Conservation (phyloP, 2,329 filamentous ascomycete genomes). For the Ophiosphaerella korrae region DNA sequence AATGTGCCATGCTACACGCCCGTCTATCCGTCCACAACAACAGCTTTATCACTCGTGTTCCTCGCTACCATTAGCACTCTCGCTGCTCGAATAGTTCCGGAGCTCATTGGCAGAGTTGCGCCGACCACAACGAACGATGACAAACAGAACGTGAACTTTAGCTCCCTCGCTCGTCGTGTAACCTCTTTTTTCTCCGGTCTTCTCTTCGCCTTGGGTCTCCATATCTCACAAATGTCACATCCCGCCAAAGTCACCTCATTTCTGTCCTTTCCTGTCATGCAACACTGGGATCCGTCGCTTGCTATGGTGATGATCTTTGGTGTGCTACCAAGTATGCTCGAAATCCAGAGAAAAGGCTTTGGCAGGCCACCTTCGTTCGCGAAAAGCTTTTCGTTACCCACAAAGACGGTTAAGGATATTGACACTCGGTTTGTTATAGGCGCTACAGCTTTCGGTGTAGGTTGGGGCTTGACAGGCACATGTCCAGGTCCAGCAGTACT, state of each 20-base stretch:
- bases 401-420: conserved; percentile 53
- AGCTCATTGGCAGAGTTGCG: conserved; percentile 17
- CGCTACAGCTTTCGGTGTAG: conserved; percentile 55
- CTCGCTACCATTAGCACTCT: conserved; percentile 36
- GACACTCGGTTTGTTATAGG: conserved; percentile 57
- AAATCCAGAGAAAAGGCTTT: conserved; percentile 30
- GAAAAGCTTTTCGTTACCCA: conserved; percentile 51
- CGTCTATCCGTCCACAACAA: conserved; percentile 46
- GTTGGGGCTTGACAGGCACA: conserved; percentile 58
- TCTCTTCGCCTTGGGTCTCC: conserved; percentile 58
- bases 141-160: conserved; percentile 10
- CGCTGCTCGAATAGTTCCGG: conserved; percentile 28
- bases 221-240: conserved; percentile 58
- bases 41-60: conserved; percentile 43
- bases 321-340: conserved; percentile 52
- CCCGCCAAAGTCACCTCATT: conserved; percentile 58
- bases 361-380: conserved; percentile 49
- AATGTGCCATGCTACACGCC: conserved; percentile 54
- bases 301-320: conserved; percentile 56
- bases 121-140: not conserved
- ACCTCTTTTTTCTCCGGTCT: conserved; percentile 55
- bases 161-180: conserved; percentile 34
- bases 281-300: conserved; percentile 58
- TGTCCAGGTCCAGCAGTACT: conserved; percentile 60
- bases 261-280: conserved; percentile 51